Percentiles rank a stretch among this genome's conserved stretches.
These are phyloP conservation scores for Protomyces inouyei DNA, from an alignment of 1,139 yeast genomes.

Conservation along the genomic window DNA sequence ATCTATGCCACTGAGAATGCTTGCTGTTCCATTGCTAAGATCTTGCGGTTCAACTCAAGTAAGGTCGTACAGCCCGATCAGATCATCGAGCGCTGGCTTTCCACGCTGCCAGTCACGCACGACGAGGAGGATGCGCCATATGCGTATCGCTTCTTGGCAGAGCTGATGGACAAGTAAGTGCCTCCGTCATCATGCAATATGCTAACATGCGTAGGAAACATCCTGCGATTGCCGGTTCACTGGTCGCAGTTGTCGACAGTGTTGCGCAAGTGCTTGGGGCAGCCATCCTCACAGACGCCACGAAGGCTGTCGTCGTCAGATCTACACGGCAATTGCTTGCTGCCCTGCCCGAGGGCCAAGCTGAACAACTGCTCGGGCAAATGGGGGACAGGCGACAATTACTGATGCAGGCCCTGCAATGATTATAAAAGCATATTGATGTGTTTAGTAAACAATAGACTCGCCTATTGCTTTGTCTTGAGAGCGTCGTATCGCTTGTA, in stretches of 20 bases:
- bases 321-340: constrained; percentile 8
- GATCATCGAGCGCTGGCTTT: constrained; percentile 70
- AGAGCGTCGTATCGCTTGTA: constrained; percentile 5
- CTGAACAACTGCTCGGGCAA: background rate
- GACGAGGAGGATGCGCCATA: constrained; percentile 91
- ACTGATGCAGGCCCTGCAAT: background rate
- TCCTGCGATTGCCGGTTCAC: constrained; percentile 53
- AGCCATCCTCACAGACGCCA: constrained; percentile 48
- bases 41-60: constrained; percentile 43
- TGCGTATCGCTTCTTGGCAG: constrained; percentile 70
- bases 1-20: constrained; percentile 83
- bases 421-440: background rate
- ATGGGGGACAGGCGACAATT: background rate
- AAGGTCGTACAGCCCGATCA: constrained; percentile 52
- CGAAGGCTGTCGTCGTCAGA: background rate
- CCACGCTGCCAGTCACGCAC: constrained; percentile 70
- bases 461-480: background rate
- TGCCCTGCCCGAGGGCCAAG: constrained; percentile 6
- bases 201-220: constrained; percentile 44
- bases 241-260: constrained; percentile 64
- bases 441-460: background rate
- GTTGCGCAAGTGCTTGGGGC: constrained; percentile 73
- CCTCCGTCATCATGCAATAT: background rate
- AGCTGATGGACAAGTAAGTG: constrained; percentile 54
- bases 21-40: constrained; percentile 75